phyloP scores from a whole-genome alignment of 2,329 filamentous ascomycete genomes.

The Fusarium sp. region DNA sequence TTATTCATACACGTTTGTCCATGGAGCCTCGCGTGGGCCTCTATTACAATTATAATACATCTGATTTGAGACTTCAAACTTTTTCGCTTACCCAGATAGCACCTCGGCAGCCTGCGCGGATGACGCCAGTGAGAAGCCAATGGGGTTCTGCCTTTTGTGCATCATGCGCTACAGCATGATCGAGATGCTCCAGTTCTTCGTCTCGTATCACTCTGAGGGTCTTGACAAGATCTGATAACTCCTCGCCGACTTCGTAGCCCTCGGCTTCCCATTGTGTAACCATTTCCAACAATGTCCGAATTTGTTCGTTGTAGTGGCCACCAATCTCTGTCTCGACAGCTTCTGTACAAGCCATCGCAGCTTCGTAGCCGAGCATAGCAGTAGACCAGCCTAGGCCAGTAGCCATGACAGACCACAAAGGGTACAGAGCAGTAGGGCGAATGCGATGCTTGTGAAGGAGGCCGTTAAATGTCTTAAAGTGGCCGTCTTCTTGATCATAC shows the following conservation, averaged over 20 bases:
- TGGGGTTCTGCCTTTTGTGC: slow-evolving; percentile 90
- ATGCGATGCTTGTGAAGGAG: slow-evolving; percentile 88
- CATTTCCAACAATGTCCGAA: slow-evolving; percentile 84
- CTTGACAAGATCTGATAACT: slow-evolving; percentile 75
- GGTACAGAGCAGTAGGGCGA: slow-evolving; percentile 91
- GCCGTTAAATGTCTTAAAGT: slow-evolving; percentile 85
- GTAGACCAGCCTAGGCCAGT: slow-evolving; percentile 89
- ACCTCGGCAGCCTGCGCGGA: slow-evolving; percentile 87
- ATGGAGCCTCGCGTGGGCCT: slow-evolving; percentile 13
- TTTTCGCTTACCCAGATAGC: slow-evolving; percentile 92
- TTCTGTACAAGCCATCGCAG: slow-evolving; percentile 98
- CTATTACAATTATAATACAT: slow-evolving; percentile 44
- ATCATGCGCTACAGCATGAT: slow-evolving; percentile 94
- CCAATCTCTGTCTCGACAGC: slow-evolving; percentile 99
- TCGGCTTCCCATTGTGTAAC: slow-evolving; percentile 76
- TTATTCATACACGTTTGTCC: slow-evolving; percentile 31
- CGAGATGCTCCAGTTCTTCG: slow-evolving; percentile 95
- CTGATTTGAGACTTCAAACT: slow-evolving; percentile 55
- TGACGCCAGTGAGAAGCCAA: slow-evolving; percentile 85
- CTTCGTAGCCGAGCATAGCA: slow-evolving; percentile 87
- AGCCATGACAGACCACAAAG: slow-evolving; percentile 84
- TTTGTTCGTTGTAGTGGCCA: slow-evolving; percentile 93
- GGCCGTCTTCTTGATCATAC: slow-evolving; percentile 94
- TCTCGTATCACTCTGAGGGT: slow-evolving; percentile 87
- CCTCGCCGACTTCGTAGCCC: slow-evolving; percentile 82